These are phyloP conservation scores for Starmerella potacharoeniae DNA, from an alignment of 805 yeast species.

Conservation along the genomic window DNA sequence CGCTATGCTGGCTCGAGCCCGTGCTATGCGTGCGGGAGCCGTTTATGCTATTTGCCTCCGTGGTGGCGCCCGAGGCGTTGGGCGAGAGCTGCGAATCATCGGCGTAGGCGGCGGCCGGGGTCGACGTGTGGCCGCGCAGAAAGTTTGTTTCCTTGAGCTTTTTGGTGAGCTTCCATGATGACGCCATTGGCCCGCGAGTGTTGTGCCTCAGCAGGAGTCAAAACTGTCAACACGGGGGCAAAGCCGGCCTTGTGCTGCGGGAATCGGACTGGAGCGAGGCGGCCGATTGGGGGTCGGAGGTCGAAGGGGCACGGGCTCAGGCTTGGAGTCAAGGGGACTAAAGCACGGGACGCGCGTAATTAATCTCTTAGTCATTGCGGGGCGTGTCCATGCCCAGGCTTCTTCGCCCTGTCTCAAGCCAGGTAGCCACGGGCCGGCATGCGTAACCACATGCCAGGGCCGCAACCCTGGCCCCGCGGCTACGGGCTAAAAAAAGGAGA, in stretches of 20 bases:
- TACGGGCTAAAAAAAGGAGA: background rate
- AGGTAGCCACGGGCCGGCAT: background rate
- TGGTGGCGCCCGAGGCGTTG: background rate
- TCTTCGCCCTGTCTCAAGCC: background rate
- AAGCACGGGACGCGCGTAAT: constrained; percentile 3
- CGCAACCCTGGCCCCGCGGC: background rate
- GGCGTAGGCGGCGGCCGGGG: background rate
- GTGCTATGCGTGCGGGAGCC: constrained; percentile 12
- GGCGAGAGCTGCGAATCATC: background rate
- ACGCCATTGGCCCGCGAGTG: constrained; percentile 14
- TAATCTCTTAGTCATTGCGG: constrained; percentile 4
- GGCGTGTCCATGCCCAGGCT: background rate
- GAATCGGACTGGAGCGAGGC: background rate
- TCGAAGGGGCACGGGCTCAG: constrained; percentile 2
- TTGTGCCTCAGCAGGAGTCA: background rate
- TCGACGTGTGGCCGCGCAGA: constrained; percentile 17
- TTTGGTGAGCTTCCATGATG: constrained; percentile 39
- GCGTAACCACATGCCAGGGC: constrained; percentile 5
- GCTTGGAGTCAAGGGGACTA: background rate
- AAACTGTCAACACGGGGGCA: background rate
- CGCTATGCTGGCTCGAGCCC: background rate
- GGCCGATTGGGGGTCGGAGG: background rate
- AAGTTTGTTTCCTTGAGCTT: constrained; percentile 35
- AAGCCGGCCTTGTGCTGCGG: background rate
- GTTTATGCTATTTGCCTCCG: constrained; percentile 10